These are phyloP conservation scores for Combretum micranthum DNA, from an alignment of 345 rosid genomes.

Conservation along the genomic window DNA sequence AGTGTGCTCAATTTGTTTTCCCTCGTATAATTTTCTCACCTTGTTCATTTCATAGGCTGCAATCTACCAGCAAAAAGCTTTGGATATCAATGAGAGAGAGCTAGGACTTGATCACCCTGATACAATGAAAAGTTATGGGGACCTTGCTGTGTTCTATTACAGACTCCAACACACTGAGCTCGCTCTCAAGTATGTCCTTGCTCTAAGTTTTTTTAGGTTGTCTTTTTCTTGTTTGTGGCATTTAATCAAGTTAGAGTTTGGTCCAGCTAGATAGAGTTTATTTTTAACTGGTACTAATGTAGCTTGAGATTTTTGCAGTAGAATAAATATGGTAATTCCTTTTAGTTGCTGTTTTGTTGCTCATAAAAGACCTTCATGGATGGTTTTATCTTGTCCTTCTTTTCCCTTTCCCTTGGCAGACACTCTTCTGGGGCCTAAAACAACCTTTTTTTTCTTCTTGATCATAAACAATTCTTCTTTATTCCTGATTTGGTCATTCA, in stretches of 20 bases:
- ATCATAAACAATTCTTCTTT: no score
- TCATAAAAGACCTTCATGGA: no score
- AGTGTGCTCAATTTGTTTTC: conserved; percentile 2
- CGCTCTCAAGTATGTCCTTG: conserved; percentile 77
- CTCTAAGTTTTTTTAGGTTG: neutral
- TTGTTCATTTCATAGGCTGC: conserved; percentile 58
- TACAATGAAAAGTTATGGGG: conserved; percentile 99
- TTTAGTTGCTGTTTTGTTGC: no score
- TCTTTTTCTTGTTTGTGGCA: neutral
- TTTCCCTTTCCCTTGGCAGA: no score
- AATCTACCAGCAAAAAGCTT: conserved; percentile 94
- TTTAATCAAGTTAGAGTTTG: no score
- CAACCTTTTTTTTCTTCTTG: no score
- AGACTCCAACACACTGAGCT: conserved; percentile 97
- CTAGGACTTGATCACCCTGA: conserved; percentile 98
- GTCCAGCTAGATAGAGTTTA: neutral
- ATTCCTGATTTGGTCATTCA: no score
- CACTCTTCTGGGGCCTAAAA: no score
- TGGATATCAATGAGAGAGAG: conserved; percentile 99
- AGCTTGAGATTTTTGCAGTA: conserved; percentile 1
- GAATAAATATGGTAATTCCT: no score
- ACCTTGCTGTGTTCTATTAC: conserved; percentile 99
- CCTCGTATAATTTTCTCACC: neutral
- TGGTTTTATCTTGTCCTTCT: no score
- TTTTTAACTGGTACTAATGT: neutral